phyloP scores from a whole-genome alignment of 805 yeast species.

The Kluyveromyces dobzhanskii region DNA sequence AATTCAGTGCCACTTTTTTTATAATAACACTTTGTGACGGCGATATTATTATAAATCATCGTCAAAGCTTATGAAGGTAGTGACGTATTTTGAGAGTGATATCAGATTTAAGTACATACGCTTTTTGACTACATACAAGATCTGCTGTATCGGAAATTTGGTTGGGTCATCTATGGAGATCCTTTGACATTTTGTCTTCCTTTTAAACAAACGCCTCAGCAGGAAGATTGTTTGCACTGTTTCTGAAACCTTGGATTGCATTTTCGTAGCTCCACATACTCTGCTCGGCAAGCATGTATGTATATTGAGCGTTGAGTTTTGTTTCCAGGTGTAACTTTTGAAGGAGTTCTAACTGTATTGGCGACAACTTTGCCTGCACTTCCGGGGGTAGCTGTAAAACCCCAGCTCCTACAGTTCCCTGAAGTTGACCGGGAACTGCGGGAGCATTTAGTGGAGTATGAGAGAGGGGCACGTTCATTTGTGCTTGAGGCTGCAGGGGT shows the following conservation, averaged over 20 bases:
- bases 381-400: slow-evolving; percentile 48
- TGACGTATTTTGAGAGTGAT: too few relatives aligned
- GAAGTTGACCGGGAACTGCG: slow-evolving; percentile 9
- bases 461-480: slow-evolving; percentile 11
- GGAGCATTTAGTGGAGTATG: slow-evolving; percentile 12
- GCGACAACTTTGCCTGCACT: slow-evolving; percentile 39
- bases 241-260: slow-evolving; percentile 64
- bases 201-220: slow-evolving; percentile 40
- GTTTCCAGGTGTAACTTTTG: slow-evolving; percentile 64
- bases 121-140: too few relatives aligned
- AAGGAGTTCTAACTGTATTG: slow-evolving; percentile 55
- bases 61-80: too few relatives aligned
- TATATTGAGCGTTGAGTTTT: slow-evolving; percentile 67
- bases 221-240: slow-evolving; percentile 53
- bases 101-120: too few relatives aligned
- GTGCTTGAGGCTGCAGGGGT: slow-evolving; percentile 1
- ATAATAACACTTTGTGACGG: too few relatives aligned
- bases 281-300: slow-evolving; percentile 77
- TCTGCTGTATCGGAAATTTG: too few relatives aligned
- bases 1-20: too few relatives aligned
- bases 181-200: too few relatives aligned
- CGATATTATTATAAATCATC: too few relatives aligned
- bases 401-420: slow-evolving; percentile 10
- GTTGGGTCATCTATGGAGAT: too few relatives aligned
- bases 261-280: slow-evolving; percentile 73